phyloP scores from a whole-genome alignment of 2,329 filamentous ascomycete genomes.

The Paracoccidioides lutzii region DNA sequence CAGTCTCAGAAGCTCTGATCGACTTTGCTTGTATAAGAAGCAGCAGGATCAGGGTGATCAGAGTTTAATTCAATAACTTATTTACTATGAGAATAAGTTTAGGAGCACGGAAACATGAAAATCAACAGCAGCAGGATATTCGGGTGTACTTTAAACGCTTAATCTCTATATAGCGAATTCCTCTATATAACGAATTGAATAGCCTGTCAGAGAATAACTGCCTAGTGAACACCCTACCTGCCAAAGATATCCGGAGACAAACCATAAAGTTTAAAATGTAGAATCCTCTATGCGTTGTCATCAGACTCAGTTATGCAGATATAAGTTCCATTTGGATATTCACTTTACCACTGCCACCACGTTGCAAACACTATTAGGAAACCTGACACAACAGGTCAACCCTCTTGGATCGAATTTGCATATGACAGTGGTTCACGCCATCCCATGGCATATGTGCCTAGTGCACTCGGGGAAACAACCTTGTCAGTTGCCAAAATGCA shows the following conservation, averaged over 20 bases:
- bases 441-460: not conserved
- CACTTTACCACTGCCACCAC: not conserved
- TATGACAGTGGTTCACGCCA: slow-evolving; percentile 2
- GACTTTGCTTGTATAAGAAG: too few relatives aligned
- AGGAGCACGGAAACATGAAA: too few relatives aligned
- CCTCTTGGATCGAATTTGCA: not conserved
- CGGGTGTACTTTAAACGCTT: too few relatives aligned
- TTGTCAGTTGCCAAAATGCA: not conserved
- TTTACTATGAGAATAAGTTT: too few relatives aligned
- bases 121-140: too few relatives aligned
- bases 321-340: not conserved
- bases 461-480: not conserved
- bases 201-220: too few relatives aligned
- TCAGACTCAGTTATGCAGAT: not conserved
- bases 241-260: not conserved
- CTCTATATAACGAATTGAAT: too few relatives aligned
- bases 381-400: not conserved
- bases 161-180: too few relatives aligned
- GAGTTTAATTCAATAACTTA: too few relatives aligned
- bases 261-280: not conserved
- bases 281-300: not conserved
- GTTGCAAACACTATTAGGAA: not conserved
- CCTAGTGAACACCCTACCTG: not conserved
- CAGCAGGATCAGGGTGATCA: too few relatives aligned
- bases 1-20: too few relatives aligned